These are phyloP conservation scores for Metschnikowia colocasiae DNA, from an alignment of 805 yeast genomes.

Conservation along the genomic window DNA sequence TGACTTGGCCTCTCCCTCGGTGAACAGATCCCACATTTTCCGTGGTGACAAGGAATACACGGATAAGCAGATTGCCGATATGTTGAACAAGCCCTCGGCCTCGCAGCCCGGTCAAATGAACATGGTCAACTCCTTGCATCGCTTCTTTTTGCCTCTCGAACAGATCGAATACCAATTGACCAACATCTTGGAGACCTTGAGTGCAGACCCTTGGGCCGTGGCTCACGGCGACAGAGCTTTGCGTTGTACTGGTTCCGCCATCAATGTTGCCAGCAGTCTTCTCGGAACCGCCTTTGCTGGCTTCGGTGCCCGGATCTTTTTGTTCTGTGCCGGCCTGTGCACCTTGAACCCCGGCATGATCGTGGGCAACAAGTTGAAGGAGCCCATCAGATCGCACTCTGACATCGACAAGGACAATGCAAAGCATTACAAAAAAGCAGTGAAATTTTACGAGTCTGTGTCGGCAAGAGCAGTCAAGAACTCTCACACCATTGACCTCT, in stretches of 20 bases:
- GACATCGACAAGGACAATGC: slow-evolving; percentile 91
- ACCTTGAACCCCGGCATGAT: slow-evolving; percentile 93
- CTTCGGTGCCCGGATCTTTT: slow-evolving; percentile 81
- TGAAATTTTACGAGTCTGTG: slow-evolving; percentile 71
- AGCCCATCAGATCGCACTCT: slow-evolving; percentile 95
- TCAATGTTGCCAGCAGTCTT: slow-evolving; percentile 76
- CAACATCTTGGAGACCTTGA: slow-evolving; percentile 70
- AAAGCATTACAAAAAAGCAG: slow-evolving; percentile 81
- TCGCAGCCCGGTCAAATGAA: slow-evolving; percentile 24
- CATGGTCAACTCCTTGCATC: slow-evolving; percentile 38
- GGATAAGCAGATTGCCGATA: slow-evolving; percentile 60
- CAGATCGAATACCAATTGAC: slow-evolving; percentile 82
- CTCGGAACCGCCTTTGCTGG: slow-evolving; percentile 81
- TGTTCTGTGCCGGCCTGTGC: slow-evolving; percentile 93
- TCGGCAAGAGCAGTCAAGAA: slow-evolving; percentile 65
- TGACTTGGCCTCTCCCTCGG: slow-evolving; percentile 62
- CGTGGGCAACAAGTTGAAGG: slow-evolving; percentile 86
- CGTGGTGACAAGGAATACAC: slow-evolving; percentile 86
- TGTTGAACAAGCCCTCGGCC: slow-evolving; percentile 38
- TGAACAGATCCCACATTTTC: slow-evolving; percentile 75
- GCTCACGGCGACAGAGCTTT: slow-evolving; percentile 79
- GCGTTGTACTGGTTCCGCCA: slow-evolving; percentile 91
- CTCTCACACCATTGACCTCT: slow-evolving; percentile 82
- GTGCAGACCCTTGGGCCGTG: slow-evolving; percentile 85
- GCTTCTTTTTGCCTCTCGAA: slow-evolving; percentile 71